phyloP scores from a whole-genome alignment of 169 alveolate genomes.

The Plasmodium relictum region DNA sequence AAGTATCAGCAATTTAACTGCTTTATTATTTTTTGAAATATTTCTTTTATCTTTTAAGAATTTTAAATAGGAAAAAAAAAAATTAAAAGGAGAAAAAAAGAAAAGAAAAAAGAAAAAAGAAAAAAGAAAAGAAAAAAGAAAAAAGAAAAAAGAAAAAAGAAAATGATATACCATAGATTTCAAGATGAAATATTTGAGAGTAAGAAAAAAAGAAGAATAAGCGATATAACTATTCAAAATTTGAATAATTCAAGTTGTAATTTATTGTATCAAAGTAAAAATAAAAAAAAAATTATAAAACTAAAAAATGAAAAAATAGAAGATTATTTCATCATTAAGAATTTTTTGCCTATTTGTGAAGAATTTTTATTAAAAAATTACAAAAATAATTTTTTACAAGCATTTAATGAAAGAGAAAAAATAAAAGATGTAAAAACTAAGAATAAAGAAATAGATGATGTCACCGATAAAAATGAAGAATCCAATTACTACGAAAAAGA shows the following conservation, averaged over 20 bases:
- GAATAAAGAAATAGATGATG: neutral
- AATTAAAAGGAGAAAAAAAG: no score
- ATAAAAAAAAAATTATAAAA: conserved; percentile 37
- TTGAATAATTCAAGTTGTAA: neutral
- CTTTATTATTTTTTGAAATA: neutral
- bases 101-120: no score
- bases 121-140: no score
- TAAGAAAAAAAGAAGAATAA: conserved; percentile 5
- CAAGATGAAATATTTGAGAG: neutral
- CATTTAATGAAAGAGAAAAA: neutral
- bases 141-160: neutral
- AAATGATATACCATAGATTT: neutral
- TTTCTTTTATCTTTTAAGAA: neutral
- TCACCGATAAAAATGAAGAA: neutral
- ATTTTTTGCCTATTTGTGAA: conserved; percentile 73
- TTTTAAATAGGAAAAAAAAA: neutral
- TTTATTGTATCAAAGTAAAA: neutral
- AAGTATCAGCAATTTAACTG: neutral
- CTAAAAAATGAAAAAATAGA: conserved; percentile 37
- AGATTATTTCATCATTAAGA: conserved; percentile 39
- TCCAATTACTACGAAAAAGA: no score
- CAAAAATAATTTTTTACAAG: conserved; percentile 2
- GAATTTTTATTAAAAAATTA: conserved; percentile 52
- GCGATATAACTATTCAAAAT: neutral
- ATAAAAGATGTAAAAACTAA: neutral